phyloP scores from a whole-genome alignment of 1,284 basidiomycete genomes.

The Hypsizygus ulmarius region DNA sequence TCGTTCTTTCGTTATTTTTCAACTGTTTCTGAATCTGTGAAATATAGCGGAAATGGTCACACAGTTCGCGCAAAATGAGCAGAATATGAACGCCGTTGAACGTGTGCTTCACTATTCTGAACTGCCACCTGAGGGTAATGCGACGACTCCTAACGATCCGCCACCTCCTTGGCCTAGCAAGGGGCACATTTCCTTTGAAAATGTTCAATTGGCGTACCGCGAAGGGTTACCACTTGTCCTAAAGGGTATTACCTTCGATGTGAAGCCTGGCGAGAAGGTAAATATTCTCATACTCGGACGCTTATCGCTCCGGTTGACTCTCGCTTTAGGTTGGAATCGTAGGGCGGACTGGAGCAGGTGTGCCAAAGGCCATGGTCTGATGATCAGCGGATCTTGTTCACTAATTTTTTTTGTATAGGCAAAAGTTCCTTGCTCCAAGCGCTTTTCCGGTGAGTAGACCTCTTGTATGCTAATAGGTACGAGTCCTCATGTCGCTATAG shows the following conservation, averaged over 20 bases:
- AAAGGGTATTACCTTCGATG: conserved; percentile 59
- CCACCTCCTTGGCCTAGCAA: conserved; percentile 64
- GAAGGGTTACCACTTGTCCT: conserved; percentile 72
- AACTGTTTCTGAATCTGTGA: conserved; percentile 4
- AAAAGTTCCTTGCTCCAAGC: conserved; percentile 77
- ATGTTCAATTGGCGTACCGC: conserved; percentile 68
- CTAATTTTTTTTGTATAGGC: conserved; percentile 33
- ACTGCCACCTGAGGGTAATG: conserved; percentile 45
- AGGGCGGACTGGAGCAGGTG: conserved; percentile 69
- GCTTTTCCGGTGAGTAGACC: conserved; percentile 56
- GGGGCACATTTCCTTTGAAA: conserved; percentile 59
- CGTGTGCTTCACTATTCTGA: conserved; percentile 59
- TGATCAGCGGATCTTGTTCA: neutral
- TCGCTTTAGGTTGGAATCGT: conserved; percentile 62
- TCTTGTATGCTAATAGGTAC: neutral
- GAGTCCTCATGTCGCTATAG: conserved; percentile 43
- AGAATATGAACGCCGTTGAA: conserved; percentile 74
- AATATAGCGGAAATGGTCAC: conserved; percentile 51
- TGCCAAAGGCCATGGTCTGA: conserved; percentile 11
- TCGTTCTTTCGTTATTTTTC: conserved; percentile 4
- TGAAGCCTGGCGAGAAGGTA: conserved; percentile 71
- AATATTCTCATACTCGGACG: neutral
- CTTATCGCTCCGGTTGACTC: neutral
- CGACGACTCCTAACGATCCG: conserved; percentile 44
- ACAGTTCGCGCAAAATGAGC: conserved; percentile 58